Conservation (phyloP, 2,329 filamentous ascomycete genomes). For the Leptographium flavum region DNA sequence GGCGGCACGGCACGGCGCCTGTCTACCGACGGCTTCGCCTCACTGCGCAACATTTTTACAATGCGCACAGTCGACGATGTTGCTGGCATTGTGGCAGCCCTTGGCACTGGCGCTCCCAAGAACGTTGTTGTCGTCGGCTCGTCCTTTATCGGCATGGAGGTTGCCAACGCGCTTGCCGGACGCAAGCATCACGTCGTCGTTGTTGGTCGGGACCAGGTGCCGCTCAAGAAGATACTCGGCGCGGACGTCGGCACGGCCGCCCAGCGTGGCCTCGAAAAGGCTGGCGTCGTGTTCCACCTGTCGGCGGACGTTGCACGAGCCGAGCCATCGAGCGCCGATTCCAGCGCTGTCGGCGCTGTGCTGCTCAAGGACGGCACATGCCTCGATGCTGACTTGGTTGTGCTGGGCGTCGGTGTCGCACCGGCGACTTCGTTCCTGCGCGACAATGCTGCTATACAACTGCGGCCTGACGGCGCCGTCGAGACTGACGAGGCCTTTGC, state of each 20-base stretch:
- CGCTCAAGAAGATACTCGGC: slow-evolving; percentile 78
- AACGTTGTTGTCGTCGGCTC: slow-evolving; percentile 87
- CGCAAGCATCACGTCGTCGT: slow-evolving; percentile 68
- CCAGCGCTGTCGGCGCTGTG: slow-evolving; percentile 64
- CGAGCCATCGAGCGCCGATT: slow-evolving; percentile 50
- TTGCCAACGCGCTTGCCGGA: slow-evolving; percentile 68
- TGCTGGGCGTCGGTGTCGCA: slow-evolving; percentile 78
- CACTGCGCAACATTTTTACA: slow-evolving; percentile 74
- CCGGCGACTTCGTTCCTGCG: slow-evolving; percentile 75
- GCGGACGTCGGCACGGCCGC: slow-evolving; percentile 67
- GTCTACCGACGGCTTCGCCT: slow-evolving; percentile 74
- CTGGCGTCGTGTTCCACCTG: slow-evolving; percentile 81
- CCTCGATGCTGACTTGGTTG: slow-evolving; percentile 76
- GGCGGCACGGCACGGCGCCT: slow-evolving; percentile 66
- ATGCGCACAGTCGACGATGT: slow-evolving; percentile 66
- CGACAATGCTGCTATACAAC: slow-evolving; percentile 51
- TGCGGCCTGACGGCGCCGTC: slow-evolving; percentile 78
- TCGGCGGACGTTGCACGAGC: slow-evolving; percentile 72
- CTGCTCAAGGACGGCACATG: slow-evolving; percentile 73
- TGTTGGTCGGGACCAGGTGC: slow-evolving; percentile 75
- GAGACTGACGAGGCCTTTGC: slow-evolving; percentile 67
- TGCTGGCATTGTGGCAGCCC: slow-evolving; percentile 62
- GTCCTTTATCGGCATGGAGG: slow-evolving; percentile 96
- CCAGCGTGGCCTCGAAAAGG: slow-evolving; percentile 65
- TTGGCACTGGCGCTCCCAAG: slow-evolving; percentile 56